phyloP scores from a whole-genome alignment of 805 yeast species.

The Nakazawaea sp. region DNA sequence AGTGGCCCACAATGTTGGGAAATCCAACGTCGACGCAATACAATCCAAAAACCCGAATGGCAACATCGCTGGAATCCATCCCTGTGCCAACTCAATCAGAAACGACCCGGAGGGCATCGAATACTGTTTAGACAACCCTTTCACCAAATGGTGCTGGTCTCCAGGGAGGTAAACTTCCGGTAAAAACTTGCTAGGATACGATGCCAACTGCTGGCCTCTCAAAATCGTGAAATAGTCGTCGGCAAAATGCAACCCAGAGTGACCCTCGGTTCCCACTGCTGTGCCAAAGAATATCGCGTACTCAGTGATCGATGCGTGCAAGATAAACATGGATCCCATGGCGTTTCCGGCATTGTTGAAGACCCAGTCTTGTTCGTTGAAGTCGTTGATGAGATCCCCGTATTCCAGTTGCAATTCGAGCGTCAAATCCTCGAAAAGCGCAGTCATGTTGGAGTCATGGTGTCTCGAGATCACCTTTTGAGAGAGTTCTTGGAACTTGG shows the following conservation, averaged over 20 bases:
- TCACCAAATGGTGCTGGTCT: slow-evolving; percentile 69
- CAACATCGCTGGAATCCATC: slow-evolving; percentile 97
- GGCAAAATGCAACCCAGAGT: slow-evolving; percentile 93
- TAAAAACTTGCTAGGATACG: slow-evolving; percentile 50
- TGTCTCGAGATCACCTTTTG: slow-evolving; percentile 45
- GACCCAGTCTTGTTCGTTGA: slow-evolving; percentile 81
- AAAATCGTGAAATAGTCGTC: slow-evolving; percentile 94
- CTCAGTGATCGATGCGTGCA: slow-evolving; percentile 92
- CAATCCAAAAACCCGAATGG: slow-evolving; percentile 91
- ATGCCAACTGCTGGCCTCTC: slow-evolving; percentile 72
- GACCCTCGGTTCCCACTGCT: slow-evolving; percentile 94
- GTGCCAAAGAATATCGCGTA: slow-evolving; percentile 91
- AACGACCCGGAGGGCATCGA: slow-evolving; percentile 74
- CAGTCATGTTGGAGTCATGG: slow-evolving; percentile 54
- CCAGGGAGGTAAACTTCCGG: slow-evolving; percentile 84
- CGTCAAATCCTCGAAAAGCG: slow-evolving; percentile 56
- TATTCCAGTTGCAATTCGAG: slow-evolving; percentile 53
- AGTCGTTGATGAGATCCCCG: slow-evolving; percentile 67
- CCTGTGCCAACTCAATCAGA: slow-evolving; percentile 95
- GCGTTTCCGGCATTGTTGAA: slow-evolving; percentile 99
- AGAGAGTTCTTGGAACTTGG: slow-evolving; percentile 50
- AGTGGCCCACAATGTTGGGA: slow-evolving; percentile 62
- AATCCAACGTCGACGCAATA: slow-evolving; percentile 73
- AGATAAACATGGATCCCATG: slow-evolving; percentile 92
- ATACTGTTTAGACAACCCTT: slow-evolving; percentile 79